Evolutionary conservation across 371 early-diverging fungal genomes (phyloP).

Genomic region (Lichtheimia ornata): DNA sequence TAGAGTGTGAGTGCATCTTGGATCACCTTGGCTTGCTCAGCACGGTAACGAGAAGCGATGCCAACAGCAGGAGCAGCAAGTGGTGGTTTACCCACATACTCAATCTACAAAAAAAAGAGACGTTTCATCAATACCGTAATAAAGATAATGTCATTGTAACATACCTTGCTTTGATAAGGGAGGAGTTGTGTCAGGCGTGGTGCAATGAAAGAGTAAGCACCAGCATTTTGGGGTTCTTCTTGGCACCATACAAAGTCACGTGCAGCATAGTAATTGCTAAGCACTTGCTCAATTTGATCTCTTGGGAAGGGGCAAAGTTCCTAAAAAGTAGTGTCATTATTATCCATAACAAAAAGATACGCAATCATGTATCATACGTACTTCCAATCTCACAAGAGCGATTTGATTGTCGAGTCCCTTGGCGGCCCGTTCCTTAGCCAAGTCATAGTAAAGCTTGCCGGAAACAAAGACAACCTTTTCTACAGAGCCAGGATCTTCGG

Average conservation of each 20-base stretch:
- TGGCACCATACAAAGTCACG: slow-evolving; percentile 89
- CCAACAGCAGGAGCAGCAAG: slow-evolving; percentile 82
- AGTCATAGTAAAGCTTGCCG: slow-evolving; percentile 92
- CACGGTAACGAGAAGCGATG: slow-evolving; percentile 38
- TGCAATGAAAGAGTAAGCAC: slow-evolving; percentile 85
- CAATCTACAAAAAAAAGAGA: slow-evolving; percentile 28
- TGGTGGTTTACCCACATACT: slow-evolving; percentile 74
- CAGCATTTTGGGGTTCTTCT: slow-evolving; percentile 95
- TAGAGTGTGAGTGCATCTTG: slow-evolving; percentile 20
- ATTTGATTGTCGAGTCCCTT: slow-evolving; percentile 69
- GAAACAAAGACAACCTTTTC: slow-evolving; percentile 82
- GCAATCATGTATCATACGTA: not conserved
- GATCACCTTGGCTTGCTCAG: slow-evolving; percentile 36
- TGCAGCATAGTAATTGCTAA: slow-evolving; percentile 65
- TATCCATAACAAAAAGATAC: not conserved
- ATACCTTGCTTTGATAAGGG: slow-evolving; percentile 39
- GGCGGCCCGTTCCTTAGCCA: slow-evolving; percentile 73
- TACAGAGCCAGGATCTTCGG: slow-evolving; percentile 42
- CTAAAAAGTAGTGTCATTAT: slow-evolving; percentile 12
- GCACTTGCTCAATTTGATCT: slow-evolving; percentile 62
- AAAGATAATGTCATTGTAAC: not conserved
- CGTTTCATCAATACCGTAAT: not conserved
- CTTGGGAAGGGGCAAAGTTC: slow-evolving; percentile 94
- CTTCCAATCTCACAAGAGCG: slow-evolving; percentile 86
- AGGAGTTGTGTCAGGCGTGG: slow-evolving; percentile 82